Evolutionary conservation across 75 land plant species (phyloP).

Genomic region (Sequoiadendron giganteum): DNA sequence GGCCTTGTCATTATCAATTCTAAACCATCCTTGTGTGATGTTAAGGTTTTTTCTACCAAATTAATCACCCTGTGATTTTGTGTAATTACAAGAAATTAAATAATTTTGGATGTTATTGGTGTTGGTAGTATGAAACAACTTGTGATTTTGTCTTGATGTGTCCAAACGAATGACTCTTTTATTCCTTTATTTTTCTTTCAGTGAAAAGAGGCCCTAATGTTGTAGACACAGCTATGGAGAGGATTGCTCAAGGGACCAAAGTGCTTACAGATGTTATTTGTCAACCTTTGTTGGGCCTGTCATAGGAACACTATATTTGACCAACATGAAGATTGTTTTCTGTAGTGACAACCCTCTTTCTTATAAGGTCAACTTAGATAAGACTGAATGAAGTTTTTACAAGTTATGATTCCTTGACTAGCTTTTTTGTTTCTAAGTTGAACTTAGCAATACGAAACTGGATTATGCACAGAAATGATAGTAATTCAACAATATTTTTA

Average conservation of each 20-base stretch:
- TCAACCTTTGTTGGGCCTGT: constrained; percentile 92
- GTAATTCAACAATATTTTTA: background rate
- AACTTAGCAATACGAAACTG: background rate
- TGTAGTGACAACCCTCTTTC: constrained; percentile 84
- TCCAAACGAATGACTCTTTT: constrained; percentile 4
- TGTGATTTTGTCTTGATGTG: background rate
- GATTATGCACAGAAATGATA: background rate
- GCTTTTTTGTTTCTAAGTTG: background rate
- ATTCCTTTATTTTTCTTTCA: constrained; percentile 18
- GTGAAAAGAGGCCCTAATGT: constrained; percentile 79
- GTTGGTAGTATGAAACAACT: background rate
- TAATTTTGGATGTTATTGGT: background rate
- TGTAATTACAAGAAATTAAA: background rate
- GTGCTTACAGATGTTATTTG: constrained; percentile 73
- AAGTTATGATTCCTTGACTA: constrained; percentile 47
- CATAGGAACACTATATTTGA: constrained; percentile 63
- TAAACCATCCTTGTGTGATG: background rate
- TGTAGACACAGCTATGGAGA: constrained; percentile 75
- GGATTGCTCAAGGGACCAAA: constrained; percentile 69
- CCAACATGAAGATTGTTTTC: constrained; percentile 65
- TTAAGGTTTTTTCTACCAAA: background rate
- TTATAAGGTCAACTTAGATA: constrained; percentile 45
- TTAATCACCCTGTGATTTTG: background rate
- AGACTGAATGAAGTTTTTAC: constrained; percentile 70
- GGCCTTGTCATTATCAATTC: background rate